Base-by-base conservation (phyloP, 441 rosid genomes). In the Iberis amara region DNA sequence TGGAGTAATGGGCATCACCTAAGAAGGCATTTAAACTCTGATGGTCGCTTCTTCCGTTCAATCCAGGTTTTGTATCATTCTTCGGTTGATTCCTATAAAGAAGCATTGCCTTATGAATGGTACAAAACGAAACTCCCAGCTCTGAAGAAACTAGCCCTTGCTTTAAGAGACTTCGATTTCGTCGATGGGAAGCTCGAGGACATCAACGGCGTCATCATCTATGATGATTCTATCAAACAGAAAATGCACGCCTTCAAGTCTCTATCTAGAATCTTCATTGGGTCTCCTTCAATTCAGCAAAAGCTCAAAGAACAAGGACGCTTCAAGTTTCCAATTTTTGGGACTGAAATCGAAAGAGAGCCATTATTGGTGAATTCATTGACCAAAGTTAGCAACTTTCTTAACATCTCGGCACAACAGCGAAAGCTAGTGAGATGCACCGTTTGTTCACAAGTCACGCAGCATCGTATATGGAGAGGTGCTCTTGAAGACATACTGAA, bases 381-480 rank as follows among this genome's bases (percentile, higher is more conserved):
- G 45, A 73, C 88, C 7, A 74, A 58, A 67, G 74, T 85, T 13
- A 50, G 81, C 45, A 60, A 77, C 70, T 62, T 74, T 56, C 85
- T 84, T 30, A 67, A 77, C 24, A 67, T 89, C 50, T 69, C 91
- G 11, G 82, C 89, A 3, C 97, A 80, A 39, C 85, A 82, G 36
- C 64, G 79, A 79, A 82, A 85, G 71, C 45, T 62, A 24, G 92
- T 86, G 63, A 78, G 92, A 7, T 37, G 55, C 32, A 50, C 77
- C 0, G 69, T 87, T 12, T 74, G 82, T 62, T 75, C 82, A 2
- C 96, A 81, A 73, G 84, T 85, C 13, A 85, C 95, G 3, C 80
- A 72, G 64, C 72, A 78, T 50, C 79, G 76, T 51, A 82, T 86
- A 59, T 86, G 88, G 89, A 69, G 66, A 23, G 80, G 86, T 24